Base-by-base conservation (phyloP, 495 filamentous ascomycete genomes). In the Penicillium psychrofluorescens region DNA sequence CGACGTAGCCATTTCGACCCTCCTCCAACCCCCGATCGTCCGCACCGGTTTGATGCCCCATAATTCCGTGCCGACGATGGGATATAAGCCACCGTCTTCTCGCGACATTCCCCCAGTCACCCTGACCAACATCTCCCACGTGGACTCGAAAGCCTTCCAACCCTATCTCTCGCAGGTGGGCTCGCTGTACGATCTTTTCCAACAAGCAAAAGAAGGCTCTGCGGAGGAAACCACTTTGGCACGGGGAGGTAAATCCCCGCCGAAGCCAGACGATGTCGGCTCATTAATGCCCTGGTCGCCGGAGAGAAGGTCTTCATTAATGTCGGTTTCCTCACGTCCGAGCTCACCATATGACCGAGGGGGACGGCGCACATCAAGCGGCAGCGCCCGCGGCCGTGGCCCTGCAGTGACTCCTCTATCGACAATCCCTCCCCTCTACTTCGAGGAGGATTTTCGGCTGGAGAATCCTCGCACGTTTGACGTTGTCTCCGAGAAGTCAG, bases 391-490 rank as follows among this genome's bases (percentile, higher is more conserved):
- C 10, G 63, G 66, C 15, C 67, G 64, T n/a, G 59, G 53, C 0
- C 81, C 85, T 34, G 83, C 80, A 0, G 76, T 85, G 8, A 88
- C 92, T 4, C 92, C 92, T 7, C 63, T 99, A 22, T 89, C 90
- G 7, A 96, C 89, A 1, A 95, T 99, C 40, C 92, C 92, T 0
- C 73, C 68, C 22, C 85, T 99, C 15, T 99, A 97, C 54, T 95
- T 96, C 54, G 94, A 96, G 38, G 85, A 90, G 32, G 83, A 90
- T 51, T 99, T 99, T 54, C 94, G 86, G 48, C 76, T 99, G 1
- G 92, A 98, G 54, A 99, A 99, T 48, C 92, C 92, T 0, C 77
- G 92, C 14, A 96, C 86, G 0, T 99, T 99, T 58, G 92, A 97
- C 62, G 82, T 97, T 22, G 89, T 99, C 29, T 96, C 90, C 46